Conservation (phyloP, 2,329 filamentous ascomycete species). For the Elsinoe fawcettii region DNA sequence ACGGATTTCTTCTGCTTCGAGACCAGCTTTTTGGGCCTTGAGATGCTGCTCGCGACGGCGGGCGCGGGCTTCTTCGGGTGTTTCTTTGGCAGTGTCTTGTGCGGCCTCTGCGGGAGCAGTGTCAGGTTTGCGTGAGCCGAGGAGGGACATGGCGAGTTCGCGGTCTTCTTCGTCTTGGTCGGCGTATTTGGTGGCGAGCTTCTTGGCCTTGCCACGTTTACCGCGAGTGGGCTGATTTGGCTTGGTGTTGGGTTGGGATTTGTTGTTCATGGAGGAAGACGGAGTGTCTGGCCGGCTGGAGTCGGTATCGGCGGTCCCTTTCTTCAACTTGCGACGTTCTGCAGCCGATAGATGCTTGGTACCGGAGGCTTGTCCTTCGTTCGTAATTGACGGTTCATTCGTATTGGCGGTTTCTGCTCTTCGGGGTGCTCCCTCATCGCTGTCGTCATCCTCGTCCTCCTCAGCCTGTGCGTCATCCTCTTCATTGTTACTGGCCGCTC, state of each 20-base stretch:
- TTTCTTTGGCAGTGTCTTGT: conserved; percentile 57
- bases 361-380: conserved; percentile 21
- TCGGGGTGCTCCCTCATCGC: conserved; percentile 22
- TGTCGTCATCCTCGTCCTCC: conserved; percentile 27
- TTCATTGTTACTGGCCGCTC: no score
- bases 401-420: conserved; percentile 16
- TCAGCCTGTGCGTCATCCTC: no score
- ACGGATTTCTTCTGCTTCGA: conserved; percentile 65
- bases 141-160: conserved; percentile 69
- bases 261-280: conserved; percentile 17
- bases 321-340: conserved; percentile 33
- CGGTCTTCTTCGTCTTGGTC: conserved; percentile 94
- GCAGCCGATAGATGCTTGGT: conserved; percentile 32
- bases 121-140: conserved; percentile 66
- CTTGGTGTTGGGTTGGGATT: conserved; percentile 22
- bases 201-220: conserved; percentile 76
- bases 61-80: conserved; percentile 56
- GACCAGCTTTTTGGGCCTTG: conserved; percentile 64
- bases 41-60: conserved; percentile 74
- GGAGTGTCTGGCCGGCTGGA: conserved; percentile 18
- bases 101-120: conserved; percentile 58
- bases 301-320: conserved; percentile 22
- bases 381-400: conserved; percentile 10
- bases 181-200: conserved; percentile 81
- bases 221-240: conserved; percentile 48